Conservation (phyloP, 768 basidiomycete species). For the Imleria badia region DNA sequence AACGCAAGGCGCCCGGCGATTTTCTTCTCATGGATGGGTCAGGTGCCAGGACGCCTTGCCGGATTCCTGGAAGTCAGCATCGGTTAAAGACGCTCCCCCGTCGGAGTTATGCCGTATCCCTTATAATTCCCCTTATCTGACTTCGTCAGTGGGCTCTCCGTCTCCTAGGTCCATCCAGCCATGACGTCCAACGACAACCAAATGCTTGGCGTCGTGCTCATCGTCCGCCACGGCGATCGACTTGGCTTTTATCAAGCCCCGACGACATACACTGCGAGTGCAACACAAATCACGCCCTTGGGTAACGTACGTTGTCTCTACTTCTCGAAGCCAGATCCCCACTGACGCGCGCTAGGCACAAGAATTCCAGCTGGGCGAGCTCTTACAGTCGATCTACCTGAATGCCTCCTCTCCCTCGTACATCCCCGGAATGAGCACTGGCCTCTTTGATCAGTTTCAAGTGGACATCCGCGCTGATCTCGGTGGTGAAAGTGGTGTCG, state of each 20-base stretch:
- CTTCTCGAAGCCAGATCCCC: neutral
- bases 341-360: slow-evolving; percentile 40
- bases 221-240: slow-evolving; percentile 61
- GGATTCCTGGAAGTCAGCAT: no score
- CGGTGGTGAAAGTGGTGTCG: slow-evolving; percentile 68
- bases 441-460: slow-evolving; percentile 38
- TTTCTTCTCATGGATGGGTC: no score
- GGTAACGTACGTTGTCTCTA: slow-evolving; percentile 49
- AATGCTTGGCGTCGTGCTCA: slow-evolving; percentile 55
- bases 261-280: slow-evolving; percentile 52
- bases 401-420: slow-evolving; percentile 51
- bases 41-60: no score
- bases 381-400: slow-evolving; percentile 54
- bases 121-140: neutral
- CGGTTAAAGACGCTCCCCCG: no score
- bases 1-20: neutral
- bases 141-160: neutral
- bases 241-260: slow-evolving; percentile 67
- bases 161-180: neutral
- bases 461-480: slow-evolving; percentile 60
- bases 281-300: slow-evolving; percentile 64
- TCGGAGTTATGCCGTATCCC: neutral
- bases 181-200: slow-evolving; percentile 26
- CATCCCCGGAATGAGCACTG: slow-evolving; percentile 42
- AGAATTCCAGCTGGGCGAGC: slow-evolving; percentile 55